These are phyloP conservation scores for Phytophthora colocasiae DNA, from an alignment of 352 stramenopile species.

Conservation along the genomic window DNA sequence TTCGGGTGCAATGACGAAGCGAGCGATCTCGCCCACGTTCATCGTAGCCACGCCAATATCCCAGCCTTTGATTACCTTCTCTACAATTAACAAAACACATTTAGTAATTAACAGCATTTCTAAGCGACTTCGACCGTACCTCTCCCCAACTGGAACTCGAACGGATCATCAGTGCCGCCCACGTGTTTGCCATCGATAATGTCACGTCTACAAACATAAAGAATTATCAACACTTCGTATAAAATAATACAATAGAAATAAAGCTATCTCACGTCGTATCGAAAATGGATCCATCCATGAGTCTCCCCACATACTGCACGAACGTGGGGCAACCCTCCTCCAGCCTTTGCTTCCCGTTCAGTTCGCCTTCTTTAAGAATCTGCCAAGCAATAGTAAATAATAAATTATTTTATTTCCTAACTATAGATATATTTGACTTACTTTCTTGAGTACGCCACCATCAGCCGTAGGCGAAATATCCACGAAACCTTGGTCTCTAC, in stretches of 20 bases:
- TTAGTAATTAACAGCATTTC: conserved; percentile 1
- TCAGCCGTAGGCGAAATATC: conserved; percentile 82
- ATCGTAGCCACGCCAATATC: conserved; percentile 88
- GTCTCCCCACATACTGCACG: conserved; percentile 85
- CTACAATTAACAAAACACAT: conserved; percentile 27
- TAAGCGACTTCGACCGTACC: conserved; percentile 37
- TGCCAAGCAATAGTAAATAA: conserved; percentile 14
- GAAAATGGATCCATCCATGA: conserved; percentile 88
- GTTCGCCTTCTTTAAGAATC: conserved; percentile 67
- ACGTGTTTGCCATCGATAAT: conserved; percentile 82
- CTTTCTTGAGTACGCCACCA: conserved; percentile 85
- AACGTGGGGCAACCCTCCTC: conserved; percentile 89
- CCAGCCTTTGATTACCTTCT: conserved; percentile 90
- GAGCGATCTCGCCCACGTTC: conserved; percentile 75
- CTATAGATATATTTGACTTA: conserved; percentile 12
- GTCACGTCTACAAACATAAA: conserved; percentile 58
- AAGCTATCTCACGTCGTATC: conserved; percentile 72
- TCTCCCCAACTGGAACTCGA: conserved; percentile 85
- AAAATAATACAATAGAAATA: not conserved
- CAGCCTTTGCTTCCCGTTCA: conserved; percentile 47
- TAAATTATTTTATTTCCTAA: conserved; percentile 3
- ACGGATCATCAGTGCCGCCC: conserved; percentile 83
- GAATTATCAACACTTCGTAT: not conserved
- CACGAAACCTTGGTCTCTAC: conserved; percentile 76
- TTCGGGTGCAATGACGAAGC: conserved; percentile 85